These are phyloP conservation scores for Phytophthora cajani DNA, from an alignment of 352 stramenopile species.

Conservation along the genomic window DNA sequence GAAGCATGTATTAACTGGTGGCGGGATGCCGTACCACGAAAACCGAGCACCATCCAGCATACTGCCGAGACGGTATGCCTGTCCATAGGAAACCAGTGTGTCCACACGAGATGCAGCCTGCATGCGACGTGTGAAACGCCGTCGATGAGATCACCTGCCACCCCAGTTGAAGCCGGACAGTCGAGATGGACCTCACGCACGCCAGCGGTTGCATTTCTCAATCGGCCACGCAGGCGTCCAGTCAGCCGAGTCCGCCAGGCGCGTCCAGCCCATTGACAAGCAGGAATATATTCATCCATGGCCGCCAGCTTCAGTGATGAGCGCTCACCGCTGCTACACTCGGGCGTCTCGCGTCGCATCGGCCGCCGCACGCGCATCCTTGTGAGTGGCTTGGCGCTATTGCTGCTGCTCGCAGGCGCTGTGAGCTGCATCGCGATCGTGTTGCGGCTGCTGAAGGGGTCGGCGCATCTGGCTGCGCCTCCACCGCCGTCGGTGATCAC, in stretches of 20 bases:
- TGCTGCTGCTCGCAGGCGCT: constrained; percentile 23
- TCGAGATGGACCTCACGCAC: constrained; percentile 3
- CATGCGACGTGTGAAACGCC: constrained; percentile 5
- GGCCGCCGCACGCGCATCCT: constrained; percentile 20
- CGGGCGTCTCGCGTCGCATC: constrained; percentile 1
- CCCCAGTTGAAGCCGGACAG: background rate
- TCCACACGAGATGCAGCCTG: background rate
- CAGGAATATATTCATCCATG: background rate
- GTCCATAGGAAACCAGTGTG: background rate
- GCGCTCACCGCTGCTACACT: constrained; percentile 27
- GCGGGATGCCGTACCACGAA: background rate
- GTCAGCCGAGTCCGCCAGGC: background rate
- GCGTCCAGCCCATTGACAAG: background rate
- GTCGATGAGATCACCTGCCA: background rate
- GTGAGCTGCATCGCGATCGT: constrained; percentile 26
- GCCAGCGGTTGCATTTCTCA: constrained; percentile 9
- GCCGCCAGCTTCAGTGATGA: constrained; percentile 9
- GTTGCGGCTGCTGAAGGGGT: constrained; percentile 12
- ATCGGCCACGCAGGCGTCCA: background rate
- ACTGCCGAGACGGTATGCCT: background rate
- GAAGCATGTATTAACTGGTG: background rate
- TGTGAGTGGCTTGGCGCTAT: constrained; percentile 18
- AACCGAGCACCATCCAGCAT: background rate
- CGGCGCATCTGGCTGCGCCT: background rate
- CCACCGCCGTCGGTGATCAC: background rate